Conservation (phyloP, 169 alveolate species). For the Toxoplasma gondii region DNA sequence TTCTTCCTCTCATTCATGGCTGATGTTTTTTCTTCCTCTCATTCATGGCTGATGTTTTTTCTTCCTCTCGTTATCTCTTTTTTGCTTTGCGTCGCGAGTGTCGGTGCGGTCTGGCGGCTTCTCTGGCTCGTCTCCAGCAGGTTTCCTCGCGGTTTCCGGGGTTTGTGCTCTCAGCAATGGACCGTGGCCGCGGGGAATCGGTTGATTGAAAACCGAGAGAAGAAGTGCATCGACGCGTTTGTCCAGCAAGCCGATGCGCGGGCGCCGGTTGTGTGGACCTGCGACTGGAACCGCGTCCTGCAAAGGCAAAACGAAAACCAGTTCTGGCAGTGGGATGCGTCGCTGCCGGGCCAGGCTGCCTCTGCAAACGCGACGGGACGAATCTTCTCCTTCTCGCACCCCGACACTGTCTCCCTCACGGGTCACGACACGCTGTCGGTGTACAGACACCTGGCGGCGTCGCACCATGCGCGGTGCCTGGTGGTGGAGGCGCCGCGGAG, state of each 20-base stretch:
- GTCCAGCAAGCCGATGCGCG: background rate
- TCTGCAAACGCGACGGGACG: constrained; percentile 36
- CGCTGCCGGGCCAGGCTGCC: background rate
- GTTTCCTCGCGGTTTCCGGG: background rate
- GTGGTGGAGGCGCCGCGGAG: constrained; percentile 1
- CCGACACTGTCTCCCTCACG: constrained; percentile 44
- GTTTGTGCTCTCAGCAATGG: constrained; percentile 38
- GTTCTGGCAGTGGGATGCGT: constrained; percentile 61
- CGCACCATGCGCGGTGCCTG: constrained; percentile 29
- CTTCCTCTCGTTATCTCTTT: background rate
- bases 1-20: background rate
- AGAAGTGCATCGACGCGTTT: constrained; percentile 59
- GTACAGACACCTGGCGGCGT: background rate
- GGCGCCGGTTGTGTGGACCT: constrained; percentile 10
- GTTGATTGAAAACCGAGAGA: constrained; percentile 37
- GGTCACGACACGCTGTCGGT: constrained; percentile 55
- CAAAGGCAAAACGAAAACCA: constrained; percentile 29
- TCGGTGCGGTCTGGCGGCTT: background rate
- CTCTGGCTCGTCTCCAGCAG: background rate
- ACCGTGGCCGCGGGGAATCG: constrained; percentile 48
- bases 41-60: background rate
- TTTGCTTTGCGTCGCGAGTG: background rate
- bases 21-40: background rate
- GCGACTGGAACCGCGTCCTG: constrained; percentile 61
- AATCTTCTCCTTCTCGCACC: constrained; percentile 34